phyloP scores from a whole-genome alignment of 164 flowering plant genomes.

The Sextonia rubra region DNA sequence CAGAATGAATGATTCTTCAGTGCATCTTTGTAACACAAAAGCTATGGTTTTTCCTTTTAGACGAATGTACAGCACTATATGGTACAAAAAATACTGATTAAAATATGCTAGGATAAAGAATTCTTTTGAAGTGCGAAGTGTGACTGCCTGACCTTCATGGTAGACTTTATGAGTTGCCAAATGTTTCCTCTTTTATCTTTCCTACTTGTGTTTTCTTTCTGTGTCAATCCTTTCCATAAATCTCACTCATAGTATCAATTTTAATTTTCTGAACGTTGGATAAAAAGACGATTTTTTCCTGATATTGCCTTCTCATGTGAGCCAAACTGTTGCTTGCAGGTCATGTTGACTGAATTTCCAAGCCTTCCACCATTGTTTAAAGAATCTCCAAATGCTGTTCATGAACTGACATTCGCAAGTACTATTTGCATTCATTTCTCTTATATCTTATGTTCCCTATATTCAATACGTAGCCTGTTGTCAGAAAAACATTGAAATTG shows the following conservation, averaged over 20 bases:
- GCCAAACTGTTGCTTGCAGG: constrained; percentile 30
- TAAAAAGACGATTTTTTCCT: neutral
- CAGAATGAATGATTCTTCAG: too few relatives aligned
- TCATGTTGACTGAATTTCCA: constrained; percentile 58
- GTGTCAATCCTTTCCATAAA: neutral
- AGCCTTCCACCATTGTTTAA: constrained; percentile 88
- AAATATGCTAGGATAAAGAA: neutral
- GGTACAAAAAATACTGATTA: neutral
- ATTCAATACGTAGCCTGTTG: neutral
- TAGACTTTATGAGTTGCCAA: neutral
- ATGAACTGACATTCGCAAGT: constrained; percentile 85
- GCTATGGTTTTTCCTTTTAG: too few relatives aligned
- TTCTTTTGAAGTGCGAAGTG: neutral
- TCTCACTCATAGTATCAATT: neutral
- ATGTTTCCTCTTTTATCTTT: neutral
- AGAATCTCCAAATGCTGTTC: constrained; percentile 60
- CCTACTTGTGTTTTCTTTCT: neutral
- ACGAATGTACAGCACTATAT: too few relatives aligned
- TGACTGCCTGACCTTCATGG: neutral
- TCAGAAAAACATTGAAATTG: neutral
- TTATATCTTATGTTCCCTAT: neutral
- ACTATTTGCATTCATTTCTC: constrained; percentile 17
- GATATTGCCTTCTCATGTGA: neutral
- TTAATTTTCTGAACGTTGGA: neutral
- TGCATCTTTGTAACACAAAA: too few relatives aligned